phyloP scores from a whole-genome alignment of 805 yeast species.

The Candida mattraensis region DNA sequence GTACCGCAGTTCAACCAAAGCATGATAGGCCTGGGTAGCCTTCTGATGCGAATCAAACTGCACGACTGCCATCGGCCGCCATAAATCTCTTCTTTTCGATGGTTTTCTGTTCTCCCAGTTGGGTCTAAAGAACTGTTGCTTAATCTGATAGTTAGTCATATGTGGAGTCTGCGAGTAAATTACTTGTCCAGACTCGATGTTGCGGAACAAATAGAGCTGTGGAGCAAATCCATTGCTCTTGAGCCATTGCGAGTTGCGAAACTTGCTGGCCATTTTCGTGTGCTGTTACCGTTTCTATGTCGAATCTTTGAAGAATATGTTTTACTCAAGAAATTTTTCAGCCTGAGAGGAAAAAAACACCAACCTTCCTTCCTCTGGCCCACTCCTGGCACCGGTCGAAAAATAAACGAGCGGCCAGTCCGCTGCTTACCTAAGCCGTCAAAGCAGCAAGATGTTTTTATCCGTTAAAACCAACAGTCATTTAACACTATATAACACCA shows the following conservation, averaged over 20 bases:
- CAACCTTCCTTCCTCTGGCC: too few species aligned
- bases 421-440: too few species aligned
- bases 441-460: too few species aligned
- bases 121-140: slow-evolving; percentile 73
- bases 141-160: slow-evolving; percentile 55
- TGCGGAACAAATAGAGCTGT: slow-evolving; percentile 78
- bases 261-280: slow-evolving; percentile 38
- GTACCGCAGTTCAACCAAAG: slow-evolving; percentile 69
- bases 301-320: not conserved
- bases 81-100: slow-evolving; percentile 74
- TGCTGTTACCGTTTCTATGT: not conserved
- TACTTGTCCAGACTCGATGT: slow-evolving; percentile 87
- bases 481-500: too few species aligned
- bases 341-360: too few species aligned
- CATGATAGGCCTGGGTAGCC: slow-evolving; percentile 73
- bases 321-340: not conserved
- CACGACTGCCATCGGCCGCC: slow-evolving; percentile 90
- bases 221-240: slow-evolving; percentile 69
- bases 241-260: slow-evolving; percentile 61
- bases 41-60: slow-evolving; percentile 57
- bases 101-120: slow-evolving; percentile 90
- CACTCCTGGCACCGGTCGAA: too few species aligned
- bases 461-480: too few species aligned
- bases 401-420: too few species aligned
- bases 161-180: slow-evolving; percentile 82